A percentile compares a stretch with the other conserved stretches of the same genome.
phyloP scores from a whole-genome alignment of 1,139 yeast genomes.

The Schwanniomyces etchellsii region DNA sequence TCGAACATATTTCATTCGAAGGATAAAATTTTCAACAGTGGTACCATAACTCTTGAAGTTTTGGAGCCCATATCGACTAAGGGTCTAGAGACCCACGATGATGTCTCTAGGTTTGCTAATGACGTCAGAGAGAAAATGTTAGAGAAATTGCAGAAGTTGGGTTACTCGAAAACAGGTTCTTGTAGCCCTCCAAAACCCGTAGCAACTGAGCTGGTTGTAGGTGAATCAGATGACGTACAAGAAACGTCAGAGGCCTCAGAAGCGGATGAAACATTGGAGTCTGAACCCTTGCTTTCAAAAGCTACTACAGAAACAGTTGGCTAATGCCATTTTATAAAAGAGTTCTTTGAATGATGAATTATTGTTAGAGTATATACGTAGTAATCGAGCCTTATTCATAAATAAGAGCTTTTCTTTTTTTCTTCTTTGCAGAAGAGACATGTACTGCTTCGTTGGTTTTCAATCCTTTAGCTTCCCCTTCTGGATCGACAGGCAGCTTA shows the following conservation, averaged over 20 bases:
- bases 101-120: conserved; percentile 46
- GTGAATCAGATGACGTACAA: neutral
- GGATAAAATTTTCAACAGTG: conserved; percentile 50
- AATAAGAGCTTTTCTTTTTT: too few species aligned
- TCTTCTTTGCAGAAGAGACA: conserved; percentile 1
- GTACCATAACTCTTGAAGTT: conserved; percentile 60
- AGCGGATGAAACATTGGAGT: too few species aligned
- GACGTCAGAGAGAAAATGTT: conserved; percentile 32
- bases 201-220: too few species aligned
- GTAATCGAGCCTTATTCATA: too few species aligned
- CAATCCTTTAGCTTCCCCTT: neutral
- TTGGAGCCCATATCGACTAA: conserved; percentile 61
- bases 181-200: too few species aligned
- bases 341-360: too few species aligned
- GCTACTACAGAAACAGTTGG: too few species aligned
- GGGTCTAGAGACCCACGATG: conserved; percentile 50
- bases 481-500: neutral
- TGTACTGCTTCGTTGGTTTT: neutral
- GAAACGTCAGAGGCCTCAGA: conserved; percentile 3
- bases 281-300: too few species aligned
- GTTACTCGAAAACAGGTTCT: conserved; percentile 20
- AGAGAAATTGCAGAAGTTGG: conserved; percentile 22
- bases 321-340: conserved; percentile 13
- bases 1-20: conserved; percentile 64
- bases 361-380: too few species aligned